Evolutionary conservation across 305 asterid genomes (phyloP), one percentile per base, ranked within the genome.

Genomic region (Solanum hybrid): DNA sequence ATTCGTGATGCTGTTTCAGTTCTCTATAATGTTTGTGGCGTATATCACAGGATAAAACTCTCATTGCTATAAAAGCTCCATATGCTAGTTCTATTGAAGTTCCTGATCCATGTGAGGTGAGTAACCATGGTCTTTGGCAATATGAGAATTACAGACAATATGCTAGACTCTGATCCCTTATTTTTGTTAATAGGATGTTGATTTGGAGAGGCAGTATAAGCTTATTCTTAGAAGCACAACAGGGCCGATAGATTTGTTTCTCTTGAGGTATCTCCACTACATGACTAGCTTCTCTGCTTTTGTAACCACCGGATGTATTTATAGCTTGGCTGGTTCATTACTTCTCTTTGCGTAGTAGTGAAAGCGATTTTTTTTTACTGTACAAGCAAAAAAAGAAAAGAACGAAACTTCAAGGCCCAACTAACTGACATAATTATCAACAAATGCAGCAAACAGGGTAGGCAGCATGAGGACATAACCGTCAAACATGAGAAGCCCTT

Each of bases 51-150:
- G 91, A 95, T 91, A 93, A 93, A 91, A 94, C 95, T 86, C 92
- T 94, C 40, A 93, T 97, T 76, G 96, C 95, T 39, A 46, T 97
- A 84, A 92, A 96, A 92, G 97, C 99, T 91, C 98, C 99, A 37
- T 95, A 91, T 91, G 98, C 97, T 40, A 96, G 96, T 93, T 86
- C 90, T 78, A 69, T 96, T 76, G 96, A 93, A 95, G 98, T 97
- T 78, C 98, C 98, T 31, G 98, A 95, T 91, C 99, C 98, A 51
- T 95, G 95, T 91, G 97, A 93, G 93, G 99, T 95, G 31, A 87
- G 93, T 93, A 26, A 26, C 88, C 40, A 7, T 89, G 73, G 80
- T 86, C 42, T 22, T 86, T 22, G 82, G 20, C 35, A 77, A 31
- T 67, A 51, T 31, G 88, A 57, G 20, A 75, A 74, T 88, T 80